Evolutionary conservation across 2,329 filamentous ascomycete genomes (phyloP), one percentile per base, ranked within the genome.

Genomic region (Penicillium fuscoglaucum): DNA sequence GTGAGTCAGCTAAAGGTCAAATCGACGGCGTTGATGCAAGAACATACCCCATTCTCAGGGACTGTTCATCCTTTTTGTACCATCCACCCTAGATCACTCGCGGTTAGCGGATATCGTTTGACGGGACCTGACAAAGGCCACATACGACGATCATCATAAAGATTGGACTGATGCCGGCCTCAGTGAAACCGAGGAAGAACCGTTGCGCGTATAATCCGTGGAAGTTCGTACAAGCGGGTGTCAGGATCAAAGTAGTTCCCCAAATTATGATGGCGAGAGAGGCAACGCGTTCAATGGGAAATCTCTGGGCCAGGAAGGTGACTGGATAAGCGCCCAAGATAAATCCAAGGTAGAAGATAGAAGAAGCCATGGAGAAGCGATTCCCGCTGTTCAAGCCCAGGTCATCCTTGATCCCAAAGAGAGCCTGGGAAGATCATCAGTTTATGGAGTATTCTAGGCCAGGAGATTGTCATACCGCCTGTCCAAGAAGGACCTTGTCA

Each of bases 101-200:
- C 6, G 35, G 21, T 50, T 6, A 50, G 47, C 24, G 1, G 9
- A 13, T 15, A 9, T 8, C 1, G 6, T 19, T 29, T 13, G 12
- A 28, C 2, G 10, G 24, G 6, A 15, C 15, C 6, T 6, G 24
- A 4, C 6, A 8, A 50, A 40, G 21, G 9, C 17, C 9, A 59
- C 55, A 24, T 64, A 66, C 68, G 72, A 80, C 76, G 44, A 84
- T 82, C 51, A 83, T 76, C 76, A 84, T 83, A 58, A 84, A 85
- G 45, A 81, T 81, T 0, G 84, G 84, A 1, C 80, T 83, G 37
- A 87, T 80, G 24, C 82, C 80, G 3, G 76, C 78, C 65, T 87
- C 84, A 1, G 86, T 68, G 6, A 84, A 76, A 0, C 84, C 84
- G 1, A 86, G 75, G 49, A 83, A 80, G 74, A 86, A 85, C 4